phyloP scores from a whole-genome alignment of 805 yeast genomes.

The Myxozyma vanderwaltii region DNA sequence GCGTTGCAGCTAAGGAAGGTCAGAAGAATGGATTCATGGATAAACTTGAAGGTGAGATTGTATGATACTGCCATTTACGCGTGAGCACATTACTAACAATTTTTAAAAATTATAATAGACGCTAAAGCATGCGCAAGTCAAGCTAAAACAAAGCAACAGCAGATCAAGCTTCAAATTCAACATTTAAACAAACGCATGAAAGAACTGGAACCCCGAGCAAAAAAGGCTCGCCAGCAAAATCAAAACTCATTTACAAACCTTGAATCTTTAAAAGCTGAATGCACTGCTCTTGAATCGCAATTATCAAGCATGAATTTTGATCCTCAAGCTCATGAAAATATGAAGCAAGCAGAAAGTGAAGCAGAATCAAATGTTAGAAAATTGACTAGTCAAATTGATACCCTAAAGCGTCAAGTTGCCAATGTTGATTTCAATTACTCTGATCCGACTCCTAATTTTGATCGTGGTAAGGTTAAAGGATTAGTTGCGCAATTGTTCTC shows the following conservation, averaged over 20 bases:
- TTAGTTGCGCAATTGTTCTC: constrained; percentile 83
- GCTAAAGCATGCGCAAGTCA: constrained; percentile 59
- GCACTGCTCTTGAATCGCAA: constrained; percentile 14
- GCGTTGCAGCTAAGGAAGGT: constrained; percentile 81
- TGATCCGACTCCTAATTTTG: constrained; percentile 62
- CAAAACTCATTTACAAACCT: constrained; percentile 49
- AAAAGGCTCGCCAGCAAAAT: constrained; percentile 56
- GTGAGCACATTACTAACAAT: background rate
- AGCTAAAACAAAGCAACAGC: constrained; percentile 58
- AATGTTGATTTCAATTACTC: constrained; percentile 75
- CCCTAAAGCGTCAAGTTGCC: constrained; percentile 63
- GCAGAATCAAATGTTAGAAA: constrained; percentile 46
- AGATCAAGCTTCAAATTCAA: constrained; percentile 58
- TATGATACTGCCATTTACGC: too few relatives aligned
- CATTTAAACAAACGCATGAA: constrained; percentile 58
- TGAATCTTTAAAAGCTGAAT: constrained; percentile 45
- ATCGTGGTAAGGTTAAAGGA: constrained; percentile 72
- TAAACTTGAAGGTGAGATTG: constrained; percentile 51
- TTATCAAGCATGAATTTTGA: constrained; percentile 47
- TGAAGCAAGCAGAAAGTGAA: constrained; percentile 38
- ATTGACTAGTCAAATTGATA: constrained; percentile 53
- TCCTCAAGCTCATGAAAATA: constrained; percentile 41
- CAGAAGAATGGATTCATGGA: constrained; percentile 74
- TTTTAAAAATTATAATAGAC: constrained; percentile 46
- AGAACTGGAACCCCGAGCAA: constrained; percentile 53